Evolutionary conservation across 1,284 basidiomycete species (phyloP).

Genomic region (Ganoderma resinaceum): DNA sequence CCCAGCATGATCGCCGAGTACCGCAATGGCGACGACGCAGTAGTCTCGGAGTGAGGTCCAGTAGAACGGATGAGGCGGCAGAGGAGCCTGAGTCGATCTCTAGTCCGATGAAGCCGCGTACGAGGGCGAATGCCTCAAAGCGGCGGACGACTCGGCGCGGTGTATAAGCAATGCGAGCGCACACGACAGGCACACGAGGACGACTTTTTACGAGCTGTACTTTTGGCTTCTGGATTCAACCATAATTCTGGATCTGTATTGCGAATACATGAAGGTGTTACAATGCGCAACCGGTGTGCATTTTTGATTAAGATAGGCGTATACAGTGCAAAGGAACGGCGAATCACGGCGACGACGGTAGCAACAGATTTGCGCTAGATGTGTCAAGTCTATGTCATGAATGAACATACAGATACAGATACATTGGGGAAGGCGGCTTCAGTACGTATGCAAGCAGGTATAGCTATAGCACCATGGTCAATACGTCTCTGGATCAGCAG

Average conservation of each 20-base stretch:
- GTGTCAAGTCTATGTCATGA: constrained; percentile 13
- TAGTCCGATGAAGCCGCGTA: neutral
- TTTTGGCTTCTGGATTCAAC: neutral
- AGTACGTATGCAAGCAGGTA: neutral
- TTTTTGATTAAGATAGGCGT: neutral
- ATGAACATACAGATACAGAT: constrained; percentile 24
- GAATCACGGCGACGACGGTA: neutral
- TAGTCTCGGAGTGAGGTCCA: constrained; percentile 36
- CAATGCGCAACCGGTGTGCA: constrained; percentile 2
- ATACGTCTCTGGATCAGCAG: constrained; percentile 3
- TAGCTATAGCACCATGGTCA: constrained; percentile 22
- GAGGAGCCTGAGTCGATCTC: constrained; percentile 9
- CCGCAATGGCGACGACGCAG: constrained; percentile 56
- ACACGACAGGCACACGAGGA: neutral
- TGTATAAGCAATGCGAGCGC: neutral
- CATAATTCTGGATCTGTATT: constrained; percentile 1
- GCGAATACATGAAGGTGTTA: constrained; percentile 3
- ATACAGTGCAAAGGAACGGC: neutral
- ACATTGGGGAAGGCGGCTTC: constrained; percentile 5
- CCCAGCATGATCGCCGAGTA: constrained; percentile 44
- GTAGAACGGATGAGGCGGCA: neutral
- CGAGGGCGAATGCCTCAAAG: neutral
- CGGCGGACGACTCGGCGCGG: constrained; percentile 3
- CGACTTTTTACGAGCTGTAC: neutral
- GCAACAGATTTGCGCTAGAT: neutral